Evolutionary conservation across 805 yeast genomes (phyloP).

Genomic region (Cephaloascus fragrans): DNA sequence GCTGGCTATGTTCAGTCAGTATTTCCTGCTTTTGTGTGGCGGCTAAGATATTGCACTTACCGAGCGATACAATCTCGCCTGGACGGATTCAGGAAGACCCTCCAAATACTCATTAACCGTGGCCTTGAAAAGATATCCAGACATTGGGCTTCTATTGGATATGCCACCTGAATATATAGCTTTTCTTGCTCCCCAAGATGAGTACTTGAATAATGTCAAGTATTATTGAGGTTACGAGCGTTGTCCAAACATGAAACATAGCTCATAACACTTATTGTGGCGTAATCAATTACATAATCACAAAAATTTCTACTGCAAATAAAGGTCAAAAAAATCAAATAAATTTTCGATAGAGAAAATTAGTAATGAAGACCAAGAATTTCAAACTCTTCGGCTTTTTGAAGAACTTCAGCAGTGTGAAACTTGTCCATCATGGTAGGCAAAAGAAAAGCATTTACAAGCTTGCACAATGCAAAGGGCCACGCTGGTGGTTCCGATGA

Average conservation of each 20-base stretch:
- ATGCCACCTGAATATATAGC: no score
- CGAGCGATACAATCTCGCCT: conserved; percentile 68
- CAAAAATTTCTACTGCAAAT: no score
- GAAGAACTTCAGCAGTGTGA: no score
- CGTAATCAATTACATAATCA: no score
- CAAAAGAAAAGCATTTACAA: conserved; percentile 1
- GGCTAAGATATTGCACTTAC: conserved; percentile 9
- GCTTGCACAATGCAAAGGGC: background rate
- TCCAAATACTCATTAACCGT: conserved; percentile 86
- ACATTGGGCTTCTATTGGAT: background rate
- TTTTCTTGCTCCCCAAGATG: no score
- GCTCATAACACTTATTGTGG: no score
- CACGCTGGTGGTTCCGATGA: conserved; percentile 32
- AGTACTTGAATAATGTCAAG: background rate
- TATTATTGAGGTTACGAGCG: background rate
- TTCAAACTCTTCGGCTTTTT: no score
- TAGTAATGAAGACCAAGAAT: no score
- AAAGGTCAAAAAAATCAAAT: no score
- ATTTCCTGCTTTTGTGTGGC: background rate
- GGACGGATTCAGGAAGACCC: conserved; percentile 81
- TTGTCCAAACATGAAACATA: no score
- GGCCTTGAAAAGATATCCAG: conserved; percentile 37
- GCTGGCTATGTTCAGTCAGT: conserved; percentile 45
- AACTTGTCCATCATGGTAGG: conserved; percentile 1
- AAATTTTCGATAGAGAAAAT: no score